Evolutionary conservation across 352 stramenopile genomes (phyloP), one percentile per base, ranked within the genome.

Genomic region (Phytopythium ostracodes): DNA sequence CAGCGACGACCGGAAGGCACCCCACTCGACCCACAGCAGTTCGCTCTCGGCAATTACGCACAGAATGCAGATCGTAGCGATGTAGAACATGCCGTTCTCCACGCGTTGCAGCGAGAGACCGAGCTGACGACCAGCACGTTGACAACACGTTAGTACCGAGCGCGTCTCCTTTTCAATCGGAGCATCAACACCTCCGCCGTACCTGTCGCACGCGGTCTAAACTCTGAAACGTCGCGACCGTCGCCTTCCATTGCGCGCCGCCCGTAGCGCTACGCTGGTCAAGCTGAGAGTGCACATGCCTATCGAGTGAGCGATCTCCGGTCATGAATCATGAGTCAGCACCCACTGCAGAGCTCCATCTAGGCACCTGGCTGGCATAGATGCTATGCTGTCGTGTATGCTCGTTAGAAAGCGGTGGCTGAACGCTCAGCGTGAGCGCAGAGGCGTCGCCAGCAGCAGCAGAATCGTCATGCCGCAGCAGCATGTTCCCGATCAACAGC

Each of bases 21-120:
- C 66, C 54, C 76, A 25, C 38, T 79, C 66, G n/a, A 56, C 59
- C 65, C 79, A 83, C 22, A 86, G 63, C 17, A 82, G 54, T 52
- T 88, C 79, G 49, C 79, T 82, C 57, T 88, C 79, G 31, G 80
- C 57, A 60, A 71, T 69, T n/a, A 67, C 79, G 51, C 66, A 73
- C 33, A 70, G 14, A 22, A 86, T 73, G 50, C 64, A 66, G 14
- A 76, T 55, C 33, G 71, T n/a, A 11, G 74, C 70, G 27, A 76
- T 31, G 9, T 62, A 47, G 27, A 84, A 62, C 79, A 86, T 88
- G 62, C 52, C 66, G 59, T 69, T 88, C 59, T 88, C 79, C 36
- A 79, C 60, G 5, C 66, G 62, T 14, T 51, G 53, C 27, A 59
- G 71, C 27, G 60, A 58, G 2, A 57, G 18, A 0, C 55, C 43